Conservation (phyloP, 345 rosid genomes). For the Carallia brachiata region DNA sequence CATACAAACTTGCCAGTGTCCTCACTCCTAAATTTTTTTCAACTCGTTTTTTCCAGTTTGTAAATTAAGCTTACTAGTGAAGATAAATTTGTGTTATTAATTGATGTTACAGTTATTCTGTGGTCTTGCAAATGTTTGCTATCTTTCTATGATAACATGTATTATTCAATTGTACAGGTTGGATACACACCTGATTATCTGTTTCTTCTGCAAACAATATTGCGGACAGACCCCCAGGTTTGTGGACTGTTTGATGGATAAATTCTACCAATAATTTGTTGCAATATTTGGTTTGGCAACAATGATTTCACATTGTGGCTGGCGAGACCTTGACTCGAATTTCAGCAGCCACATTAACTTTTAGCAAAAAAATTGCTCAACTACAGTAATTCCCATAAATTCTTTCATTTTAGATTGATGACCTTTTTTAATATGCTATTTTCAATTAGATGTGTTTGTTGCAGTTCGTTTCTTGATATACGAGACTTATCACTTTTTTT, state of each 20-base stretch:
- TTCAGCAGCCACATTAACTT: too few species aligned
- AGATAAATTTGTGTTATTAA: neutral
- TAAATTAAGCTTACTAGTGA: neutral
- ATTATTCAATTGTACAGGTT: conserved; percentile 45
- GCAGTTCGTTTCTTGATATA: neutral
- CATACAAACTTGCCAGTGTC: too few species aligned
- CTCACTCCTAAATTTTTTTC: too few species aligned
- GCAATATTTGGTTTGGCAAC: too few species aligned
- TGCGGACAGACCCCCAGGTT: conserved; percentile 98
- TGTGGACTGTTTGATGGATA: conserved; percentile 2
- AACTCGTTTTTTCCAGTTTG: neutral
- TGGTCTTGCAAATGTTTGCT: too few species aligned
- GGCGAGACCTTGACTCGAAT: too few species aligned
- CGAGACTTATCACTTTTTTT: neutral
- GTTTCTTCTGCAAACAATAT: conserved; percentile 98
- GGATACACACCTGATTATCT: conserved; percentile 96
- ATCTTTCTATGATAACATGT: neutral
- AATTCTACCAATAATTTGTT: too few species aligned
- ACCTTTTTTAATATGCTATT: neutral
- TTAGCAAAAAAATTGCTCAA: neutral
- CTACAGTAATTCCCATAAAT: neutral
- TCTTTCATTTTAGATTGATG: neutral
- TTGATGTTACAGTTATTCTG: too few species aligned
- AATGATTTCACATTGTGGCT: too few species aligned
- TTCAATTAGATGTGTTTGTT: neutral